Percentiles rank a stretch among this genome's conserved stretches.
phyloP scores from a whole-genome alignment of 2,329 filamentous ascomycete genomes.

The Cordyceps militaris region DNA sequence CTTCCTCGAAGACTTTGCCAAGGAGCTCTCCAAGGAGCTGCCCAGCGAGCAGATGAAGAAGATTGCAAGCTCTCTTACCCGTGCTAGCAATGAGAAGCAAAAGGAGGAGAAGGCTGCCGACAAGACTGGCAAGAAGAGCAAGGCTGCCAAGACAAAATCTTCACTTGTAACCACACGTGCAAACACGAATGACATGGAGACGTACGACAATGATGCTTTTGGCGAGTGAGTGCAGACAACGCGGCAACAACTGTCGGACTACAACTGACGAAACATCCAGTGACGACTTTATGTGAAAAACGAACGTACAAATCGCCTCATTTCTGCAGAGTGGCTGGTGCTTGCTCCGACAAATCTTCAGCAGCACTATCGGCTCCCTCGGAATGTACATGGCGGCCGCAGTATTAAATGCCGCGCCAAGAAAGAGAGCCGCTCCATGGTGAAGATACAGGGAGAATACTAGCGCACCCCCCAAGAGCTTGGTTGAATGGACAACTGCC shows the following conservation, averaged over 20 bases:
- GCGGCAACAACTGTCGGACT: neutral
- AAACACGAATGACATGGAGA: slow-evolving; percentile 60
- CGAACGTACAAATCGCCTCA: neutral
- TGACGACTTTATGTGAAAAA: slow-evolving; percentile 14
- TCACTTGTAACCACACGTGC: slow-evolving; percentile 62
- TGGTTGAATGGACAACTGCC: neutral
- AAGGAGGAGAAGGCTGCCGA: slow-evolving; percentile 94
- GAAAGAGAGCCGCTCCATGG: neutral
- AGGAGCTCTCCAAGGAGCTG: slow-evolving; percentile 79
- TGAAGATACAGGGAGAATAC: neutral
- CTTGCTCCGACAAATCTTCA: neutral
- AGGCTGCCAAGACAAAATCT: slow-evolving; percentile 93
- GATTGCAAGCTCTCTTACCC: slow-evolving; percentile 78
- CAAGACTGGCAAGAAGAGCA: slow-evolving; percentile 93
- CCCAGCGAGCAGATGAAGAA: slow-evolving; percentile 96
- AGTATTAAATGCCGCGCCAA: slow-evolving; percentile 8
- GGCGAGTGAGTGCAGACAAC: slow-evolving; percentile 62
- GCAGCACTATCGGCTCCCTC: slow-evolving; percentile 1
- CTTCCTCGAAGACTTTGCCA: slow-evolving; percentile 86
- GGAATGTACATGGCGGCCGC: neutral
- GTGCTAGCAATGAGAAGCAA: slow-evolving; percentile 94
- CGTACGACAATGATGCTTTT: slow-evolving; percentile 72
- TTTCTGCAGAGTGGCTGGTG: slow-evolving; percentile 6
- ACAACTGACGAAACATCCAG: slow-evolving; percentile 1
- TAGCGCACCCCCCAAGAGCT: neutral